phyloP scores from a whole-genome alignment of 306 rosid species.

The Prunus mume region DNA sequence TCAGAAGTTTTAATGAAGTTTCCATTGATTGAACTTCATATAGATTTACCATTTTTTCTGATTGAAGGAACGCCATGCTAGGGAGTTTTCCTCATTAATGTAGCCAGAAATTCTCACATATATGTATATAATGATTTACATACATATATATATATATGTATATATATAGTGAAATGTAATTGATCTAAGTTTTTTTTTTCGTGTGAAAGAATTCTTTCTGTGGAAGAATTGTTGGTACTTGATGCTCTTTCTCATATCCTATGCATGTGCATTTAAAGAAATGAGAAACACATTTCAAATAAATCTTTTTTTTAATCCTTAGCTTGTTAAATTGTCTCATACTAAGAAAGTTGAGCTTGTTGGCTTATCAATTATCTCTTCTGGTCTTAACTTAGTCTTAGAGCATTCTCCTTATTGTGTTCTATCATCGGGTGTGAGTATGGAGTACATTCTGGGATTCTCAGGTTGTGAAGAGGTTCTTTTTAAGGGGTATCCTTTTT shows the following conservation, averaged over 20 bases:
- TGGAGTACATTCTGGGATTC: not conserved
- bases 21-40: not conserved
- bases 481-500: not conserved
- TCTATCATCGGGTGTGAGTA: not conserved
- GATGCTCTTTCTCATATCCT: not conserved
- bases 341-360: not conserved
- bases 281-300: not conserved
- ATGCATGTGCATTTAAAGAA: not conserved
- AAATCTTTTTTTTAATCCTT: not conserved
- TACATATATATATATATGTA: no score
- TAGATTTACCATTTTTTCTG: not conserved
- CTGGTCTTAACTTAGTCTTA: not conserved
- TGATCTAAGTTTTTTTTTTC: no score
- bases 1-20: not conserved
- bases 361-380: not conserved
- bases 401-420: not conserved
- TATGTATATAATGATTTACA: not conserved
- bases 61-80: not conserved
- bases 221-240: not conserved
- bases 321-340: not conserved
- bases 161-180: no score
- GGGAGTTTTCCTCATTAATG: not conserved
- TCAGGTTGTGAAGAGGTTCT: not conserved
- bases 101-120: not conserved
- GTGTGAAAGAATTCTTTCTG: no score